Evolutionary conservation across 1,284 basidiomycete species (phyloP).

Genomic region (Coriolopsis trogii): DNA sequence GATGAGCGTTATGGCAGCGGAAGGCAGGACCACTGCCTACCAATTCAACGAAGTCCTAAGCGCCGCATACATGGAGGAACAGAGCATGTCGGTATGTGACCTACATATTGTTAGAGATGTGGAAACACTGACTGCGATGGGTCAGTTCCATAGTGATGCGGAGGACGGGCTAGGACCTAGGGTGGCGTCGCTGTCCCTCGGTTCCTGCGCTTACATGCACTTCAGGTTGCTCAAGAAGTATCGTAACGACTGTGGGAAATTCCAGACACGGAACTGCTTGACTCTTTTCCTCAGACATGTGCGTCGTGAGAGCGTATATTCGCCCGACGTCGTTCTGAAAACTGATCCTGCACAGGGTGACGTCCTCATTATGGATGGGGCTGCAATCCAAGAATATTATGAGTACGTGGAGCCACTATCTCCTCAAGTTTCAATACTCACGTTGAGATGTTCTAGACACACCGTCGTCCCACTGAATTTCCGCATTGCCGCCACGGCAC

Average conservation of each 20-base stretch:
- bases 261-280: conserved; percentile 43
- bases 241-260: conserved; percentile 35
- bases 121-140: not conserved
- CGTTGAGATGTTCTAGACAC: conserved; percentile 38
- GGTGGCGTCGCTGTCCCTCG: conserved; percentile 74
- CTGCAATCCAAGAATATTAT: conserved; percentile 64
- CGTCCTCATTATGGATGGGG: conserved; percentile 74
- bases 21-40: conserved; percentile 14
- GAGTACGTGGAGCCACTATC: conserved; percentile 49
- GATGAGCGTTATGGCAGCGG: conserved; percentile 38
- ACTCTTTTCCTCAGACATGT: conserved; percentile 70
- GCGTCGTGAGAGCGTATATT: too few relatives aligned
- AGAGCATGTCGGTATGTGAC: conserved; percentile 73
- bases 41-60: conserved; percentile 78
- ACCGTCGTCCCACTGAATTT: conserved; percentile 53
- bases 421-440: not conserved
- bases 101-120: not conserved
- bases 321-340: too few relatives aligned
- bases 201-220: conserved; percentile 74
- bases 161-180: conserved; percentile 71
- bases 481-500: conserved; percentile 56
- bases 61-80: conserved; percentile 80
- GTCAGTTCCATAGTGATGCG: conserved; percentile 75
- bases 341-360: conserved; percentile 55
- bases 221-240: conserved; percentile 54